Percentiles rank a stretch among this genome's conserved stretches.
Evolutionary conservation across 208 protist genomes (phyloP).

Genomic region (Trypanosoma vivax): DNA sequence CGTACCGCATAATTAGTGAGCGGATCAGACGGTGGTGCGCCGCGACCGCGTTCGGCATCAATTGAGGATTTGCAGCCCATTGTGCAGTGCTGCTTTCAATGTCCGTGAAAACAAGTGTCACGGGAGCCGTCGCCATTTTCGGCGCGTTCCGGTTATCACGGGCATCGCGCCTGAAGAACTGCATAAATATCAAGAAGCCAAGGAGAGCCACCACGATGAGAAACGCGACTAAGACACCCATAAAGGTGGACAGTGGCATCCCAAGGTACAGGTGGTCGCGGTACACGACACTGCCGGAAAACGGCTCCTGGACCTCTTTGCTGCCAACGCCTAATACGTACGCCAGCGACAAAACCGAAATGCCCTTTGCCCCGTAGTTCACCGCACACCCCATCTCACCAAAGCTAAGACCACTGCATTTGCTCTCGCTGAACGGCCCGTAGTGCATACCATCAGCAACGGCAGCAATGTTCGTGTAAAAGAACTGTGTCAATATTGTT

Average conservation of each 20-base stretch:
- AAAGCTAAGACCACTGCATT: background rate
- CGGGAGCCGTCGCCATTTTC: slow-evolving; percentile 25
- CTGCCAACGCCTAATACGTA: background rate
- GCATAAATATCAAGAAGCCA: background rate
- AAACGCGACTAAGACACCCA: slow-evolving; percentile 20
- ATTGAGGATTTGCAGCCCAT: slow-evolving; percentile 43
- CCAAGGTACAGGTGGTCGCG: too few species aligned
- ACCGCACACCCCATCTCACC: slow-evolving; percentile 3
- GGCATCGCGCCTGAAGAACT: slow-evolving; percentile 4
- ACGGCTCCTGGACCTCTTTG: background rate
- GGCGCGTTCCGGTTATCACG: slow-evolving; percentile 25
- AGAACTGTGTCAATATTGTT: background rate
- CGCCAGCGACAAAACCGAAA: slow-evolving; percentile 14
- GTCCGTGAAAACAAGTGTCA: slow-evolving; percentile 70
- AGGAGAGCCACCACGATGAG: slow-evolving; percentile 1
- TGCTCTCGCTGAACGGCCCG: slow-evolving; percentile 7
- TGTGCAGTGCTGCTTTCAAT: slow-evolving; percentile 72
- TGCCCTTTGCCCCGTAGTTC: slow-evolving; percentile 38
- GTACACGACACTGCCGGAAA: too few species aligned
- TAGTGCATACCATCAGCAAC: slow-evolving; percentile 13
- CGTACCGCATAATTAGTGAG: slow-evolving; percentile 34
- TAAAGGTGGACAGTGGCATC: slow-evolving; percentile 8
- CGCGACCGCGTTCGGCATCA: slow-evolving; percentile 53
- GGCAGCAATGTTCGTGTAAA: slow-evolving; percentile 1
- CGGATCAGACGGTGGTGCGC: slow-evolving; percentile 60